Evolutionary conservation across 2,329 filamentous ascomycete species (phyloP).

Genomic region (Blastomyces emzantsi): DNA sequence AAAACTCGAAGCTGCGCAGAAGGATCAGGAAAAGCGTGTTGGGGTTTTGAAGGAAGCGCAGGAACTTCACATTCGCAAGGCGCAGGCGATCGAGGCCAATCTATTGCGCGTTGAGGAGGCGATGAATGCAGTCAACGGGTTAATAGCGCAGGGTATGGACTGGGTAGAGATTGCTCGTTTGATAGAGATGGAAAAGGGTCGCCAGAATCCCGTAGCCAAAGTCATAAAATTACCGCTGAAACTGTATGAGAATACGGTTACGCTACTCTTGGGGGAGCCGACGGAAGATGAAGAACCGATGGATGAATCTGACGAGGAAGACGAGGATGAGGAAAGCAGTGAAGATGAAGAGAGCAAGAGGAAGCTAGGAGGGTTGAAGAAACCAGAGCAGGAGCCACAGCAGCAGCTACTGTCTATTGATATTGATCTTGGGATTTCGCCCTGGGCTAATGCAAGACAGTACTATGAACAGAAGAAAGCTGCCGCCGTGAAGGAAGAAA

Average conservation of each 20-base stretch:
- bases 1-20: conserved; percentile 74
- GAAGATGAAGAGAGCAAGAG: conserved; percentile 21
- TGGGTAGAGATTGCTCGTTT: conserved; percentile 87
- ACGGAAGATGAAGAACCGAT: conserved; percentile 57
- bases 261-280: conserved; percentile 65
- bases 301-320: conserved; percentile 42
- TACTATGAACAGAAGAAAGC: conserved; percentile 86
- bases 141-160: conserved; percentile 94
- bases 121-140: conserved; percentile 80
- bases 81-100: conserved; percentile 83
- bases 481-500: conserved; percentile 78
- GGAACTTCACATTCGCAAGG: conserved; percentile 75
- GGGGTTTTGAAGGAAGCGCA: conserved; percentile 76
- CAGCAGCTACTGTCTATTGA: conserved; percentile 58
- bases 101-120: conserved; percentile 85
- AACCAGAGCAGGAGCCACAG: conserved; percentile 21
- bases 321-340: conserved; percentile 39
- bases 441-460: conserved; percentile 81
- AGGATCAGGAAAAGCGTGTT: conserved; percentile 76
- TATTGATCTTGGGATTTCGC: conserved; percentile 70
- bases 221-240: conserved; percentile 83
- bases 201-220: conserved; percentile 73
- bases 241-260: conserved; percentile 80
- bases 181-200: conserved; percentile 75
- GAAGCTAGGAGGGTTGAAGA: conserved; percentile 18